A percentile compares a stretch with the other conserved stretches of the same genome.
These are phyloP conservation scores for Hordeum marinum DNA, from an alignment of 176 grass and related monocot genomes.

Conservation along the genomic window DNA sequence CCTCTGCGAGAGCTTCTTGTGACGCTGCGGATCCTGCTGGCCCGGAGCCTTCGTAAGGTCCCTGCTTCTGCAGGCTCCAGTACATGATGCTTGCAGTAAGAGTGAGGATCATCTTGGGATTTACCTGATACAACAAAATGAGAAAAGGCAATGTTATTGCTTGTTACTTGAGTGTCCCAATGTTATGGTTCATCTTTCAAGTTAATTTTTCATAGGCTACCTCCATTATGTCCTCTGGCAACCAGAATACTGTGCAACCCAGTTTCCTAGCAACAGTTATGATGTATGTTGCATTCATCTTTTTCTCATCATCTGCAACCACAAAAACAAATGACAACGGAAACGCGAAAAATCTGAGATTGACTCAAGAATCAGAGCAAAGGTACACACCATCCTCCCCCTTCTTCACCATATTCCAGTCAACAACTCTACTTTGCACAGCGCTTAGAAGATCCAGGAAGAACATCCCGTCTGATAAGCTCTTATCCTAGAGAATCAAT, in stretches of 20 bases:
- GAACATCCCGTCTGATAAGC: conserved; percentile 69
- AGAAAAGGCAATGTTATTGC: background rate
- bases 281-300: conserved; percentile 89
- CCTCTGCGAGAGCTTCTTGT: conserved; percentile 26
- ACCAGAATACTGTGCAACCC: conserved; percentile 85
- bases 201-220: conserved; percentile 29
- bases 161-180: background rate
- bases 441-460: conserved; percentile 86
- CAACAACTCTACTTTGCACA: conserved; percentile 76
- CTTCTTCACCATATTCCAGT: conserved; percentile 77
- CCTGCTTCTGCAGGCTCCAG: conserved; percentile 71
- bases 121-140: conserved; percentile 42
- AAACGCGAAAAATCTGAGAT: background rate
- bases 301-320: conserved; percentile 73
- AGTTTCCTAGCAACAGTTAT: conserved; percentile 95
- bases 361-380: background rate
- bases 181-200: background rate
- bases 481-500: conserved; percentile 59
- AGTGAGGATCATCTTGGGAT: conserved; percentile 91
- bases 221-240: conserved; percentile 99
- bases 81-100: conserved; percentile 92
- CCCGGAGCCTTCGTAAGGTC: conserved; percentile 32
- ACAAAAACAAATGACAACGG: background rate
- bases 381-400: conserved; percentile 69
- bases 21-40: background rate